A percentile compares a stretch with the other conserved stretches of the same genome.
Evolutionary conservation across 192 early-diverging fungal genomes (phyloP).

Genomic region (Backusella westeae): DNA sequence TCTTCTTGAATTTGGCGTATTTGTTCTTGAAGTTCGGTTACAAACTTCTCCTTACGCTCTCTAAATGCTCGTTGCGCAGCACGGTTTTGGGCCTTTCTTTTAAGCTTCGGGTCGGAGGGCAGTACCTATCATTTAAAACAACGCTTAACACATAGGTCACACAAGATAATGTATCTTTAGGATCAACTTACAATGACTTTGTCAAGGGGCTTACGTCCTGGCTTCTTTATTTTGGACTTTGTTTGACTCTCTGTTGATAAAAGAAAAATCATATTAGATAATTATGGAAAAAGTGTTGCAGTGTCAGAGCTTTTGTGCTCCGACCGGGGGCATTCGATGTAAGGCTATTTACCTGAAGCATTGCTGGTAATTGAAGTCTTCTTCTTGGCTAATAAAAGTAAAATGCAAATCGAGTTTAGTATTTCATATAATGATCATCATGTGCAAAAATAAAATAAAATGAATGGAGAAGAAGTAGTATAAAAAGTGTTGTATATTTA

Average conservation of each 20-base stretch:
- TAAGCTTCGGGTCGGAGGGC: constrained; percentile 20
- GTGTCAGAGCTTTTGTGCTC: not conserved
- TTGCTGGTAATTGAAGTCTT: constrained; percentile 3
- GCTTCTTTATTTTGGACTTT: constrained; percentile 1
- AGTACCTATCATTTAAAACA: constrained; percentile 7
- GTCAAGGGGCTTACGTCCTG: constrained; percentile 7
- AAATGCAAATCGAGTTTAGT: not conserved
- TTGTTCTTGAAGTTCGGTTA: constrained; percentile 76
- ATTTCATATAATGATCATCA: not conserved
- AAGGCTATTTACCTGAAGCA: constrained; percentile 9
- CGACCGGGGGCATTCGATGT: constrained; percentile 9
- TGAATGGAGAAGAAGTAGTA: not conserved
- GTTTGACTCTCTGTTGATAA: not conserved
- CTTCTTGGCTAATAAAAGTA: not conserved
- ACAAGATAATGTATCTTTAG: not conserved
- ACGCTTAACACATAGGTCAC: not conserved
- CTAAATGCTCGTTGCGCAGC: constrained; percentile 69
- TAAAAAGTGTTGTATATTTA: not conserved
- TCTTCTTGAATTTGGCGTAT: constrained; percentile 64
- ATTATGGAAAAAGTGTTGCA: not conserved
- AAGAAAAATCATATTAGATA: not conserved
- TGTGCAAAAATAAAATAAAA: not conserved
- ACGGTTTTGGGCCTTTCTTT: constrained; percentile 40
- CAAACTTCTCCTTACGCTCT: constrained; percentile 81
- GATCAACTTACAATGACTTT: constrained; percentile 9